phyloP scores from a whole-genome alignment of 73 alveolate species.

The Tetrahymena borealis region DNA sequence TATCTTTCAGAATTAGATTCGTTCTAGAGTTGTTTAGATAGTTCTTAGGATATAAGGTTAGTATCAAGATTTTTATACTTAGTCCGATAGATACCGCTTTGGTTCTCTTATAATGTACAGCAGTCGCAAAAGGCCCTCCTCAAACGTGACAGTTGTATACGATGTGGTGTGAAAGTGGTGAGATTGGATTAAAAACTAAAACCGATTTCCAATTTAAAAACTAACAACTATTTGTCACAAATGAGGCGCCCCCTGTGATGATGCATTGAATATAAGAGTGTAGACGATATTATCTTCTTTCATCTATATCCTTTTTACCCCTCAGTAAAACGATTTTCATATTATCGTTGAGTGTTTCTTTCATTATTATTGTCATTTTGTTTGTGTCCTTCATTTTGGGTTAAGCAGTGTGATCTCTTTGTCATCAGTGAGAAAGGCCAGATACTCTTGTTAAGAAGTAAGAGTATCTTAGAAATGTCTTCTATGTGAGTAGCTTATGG shows the following conservation, averaged over 20 bases:
- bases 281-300: not conserved
- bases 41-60: not conserved
- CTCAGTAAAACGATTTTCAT: not conserved
- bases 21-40: too few relatives aligned
- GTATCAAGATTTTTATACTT: not conserved
- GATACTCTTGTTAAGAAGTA: not conserved
- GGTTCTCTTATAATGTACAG: slow-evolving; percentile 1
- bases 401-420: not conserved
- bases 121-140: not conserved
- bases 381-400: not conserved
- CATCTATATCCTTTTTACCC: not conserved
- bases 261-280: not conserved
- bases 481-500: too few relatives aligned
- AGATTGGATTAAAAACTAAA: not conserved
- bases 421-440: not conserved
- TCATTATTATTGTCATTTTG: too few relatives aligned
- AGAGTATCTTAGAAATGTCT: not conserved
- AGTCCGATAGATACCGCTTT: not conserved
- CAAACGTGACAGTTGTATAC: not conserved
- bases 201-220: not conserved
- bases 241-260: not conserved
- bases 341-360: not conserved
- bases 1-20: not conserved
- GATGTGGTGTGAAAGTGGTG: not conserved
- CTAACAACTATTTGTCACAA: not conserved